Base-by-base conservation (phyloP, 1,139 yeast species). In the Pichia cactophila region DNA sequence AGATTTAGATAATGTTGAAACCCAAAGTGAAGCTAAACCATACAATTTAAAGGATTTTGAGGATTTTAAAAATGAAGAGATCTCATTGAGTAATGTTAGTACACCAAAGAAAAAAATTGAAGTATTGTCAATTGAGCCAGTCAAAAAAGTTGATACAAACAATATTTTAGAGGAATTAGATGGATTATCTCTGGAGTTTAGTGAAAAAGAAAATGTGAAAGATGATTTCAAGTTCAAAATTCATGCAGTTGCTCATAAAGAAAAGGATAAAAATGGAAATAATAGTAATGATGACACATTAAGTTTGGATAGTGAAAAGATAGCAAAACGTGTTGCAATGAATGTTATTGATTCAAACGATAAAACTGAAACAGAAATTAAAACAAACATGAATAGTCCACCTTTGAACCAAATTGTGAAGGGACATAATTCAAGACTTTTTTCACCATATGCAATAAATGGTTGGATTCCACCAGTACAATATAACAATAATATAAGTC, bases 151-250 rank as follows among this genome's bases (percentile, higher is more conserved):
- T 9, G 38, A 35, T 35, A 50, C 51, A 2, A 28, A 35, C 35
- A 46, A 48, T 42, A 33, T 51, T 17, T 44, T 51, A 11, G 43
- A 28, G 2, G 54, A 40, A 2, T 42, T 51, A 16, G 47, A 49
- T n/a, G 38, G 44, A 14, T 12, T 31, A 31, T 31, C 35, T 10
- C 12, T 31, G 12, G 35, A 31, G 5, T 11, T 31, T 12, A 16
- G 26, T 17, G 23, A 35, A 16, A 35, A 35, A 5, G 12, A 35
- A 16, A 17, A 35, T 17, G 23, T 35, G 3, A 35, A 35, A 7
- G 16, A 9, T 35, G 38, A 35, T 35, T 35, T 35, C 23, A 35
- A 35, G 23, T 16, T 23, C 7, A 16, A 35, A 35, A 16, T 35
- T 35, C 38, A 35, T 31, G 35, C 35, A 31, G n/a, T 31, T 12